Base-by-base conservation (phyloP, 192 early-diverging fungal genomes). In the Obelidium mucronatum region DNA sequence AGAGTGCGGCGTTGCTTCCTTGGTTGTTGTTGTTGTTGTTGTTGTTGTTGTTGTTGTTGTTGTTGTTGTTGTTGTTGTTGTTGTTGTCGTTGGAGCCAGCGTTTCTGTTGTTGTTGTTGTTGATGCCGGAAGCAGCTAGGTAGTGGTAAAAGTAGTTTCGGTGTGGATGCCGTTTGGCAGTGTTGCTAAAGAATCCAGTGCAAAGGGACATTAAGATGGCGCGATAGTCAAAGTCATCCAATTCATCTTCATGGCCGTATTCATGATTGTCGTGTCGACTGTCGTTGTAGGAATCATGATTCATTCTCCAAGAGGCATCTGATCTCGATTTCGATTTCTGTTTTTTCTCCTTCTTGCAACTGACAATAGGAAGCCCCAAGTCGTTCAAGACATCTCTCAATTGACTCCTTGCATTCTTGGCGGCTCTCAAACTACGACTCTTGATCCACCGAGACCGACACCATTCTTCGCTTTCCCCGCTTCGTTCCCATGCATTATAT, bases 101-200 rank as follows among this genome's bases (percentile, higher is more conserved):
- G 33, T n/a, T 44, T 4, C 6, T 19, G 28, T 26, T 17, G 36
- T 19, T 1, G 63, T 75, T 15, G 44, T 24, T 15, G 83, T 75
- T n/a, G 2, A 6, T 26, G 13, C 26, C 42, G 24, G 66, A 26
- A 5, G 30, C 36, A 19, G 56, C 40, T 2, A 84, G 66, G 73
- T 87, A 89, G 28, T 79, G 84, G 54, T 81, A 86, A 61, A 87
- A 89, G 39, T 70, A 39, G 6, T 72, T 51, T 1, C 78, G 76
- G 2, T 75, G 63, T n/a, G 78, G 62, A 42, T 89, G 88, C 3
- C 82, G 80, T 74, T 87, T 86, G 28, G 86, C 88, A 19, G 82
- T 82, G 75, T 90, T 82, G 40, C 68, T 60, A 65, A 78, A 90
- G 48, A 87, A 84, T 15, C 79, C 88, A 4, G 85, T 73, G 75